These are phyloP conservation scores for Spathaspora girioi DNA, from an alignment of 805 yeast species.

Conservation along the genomic window DNA sequence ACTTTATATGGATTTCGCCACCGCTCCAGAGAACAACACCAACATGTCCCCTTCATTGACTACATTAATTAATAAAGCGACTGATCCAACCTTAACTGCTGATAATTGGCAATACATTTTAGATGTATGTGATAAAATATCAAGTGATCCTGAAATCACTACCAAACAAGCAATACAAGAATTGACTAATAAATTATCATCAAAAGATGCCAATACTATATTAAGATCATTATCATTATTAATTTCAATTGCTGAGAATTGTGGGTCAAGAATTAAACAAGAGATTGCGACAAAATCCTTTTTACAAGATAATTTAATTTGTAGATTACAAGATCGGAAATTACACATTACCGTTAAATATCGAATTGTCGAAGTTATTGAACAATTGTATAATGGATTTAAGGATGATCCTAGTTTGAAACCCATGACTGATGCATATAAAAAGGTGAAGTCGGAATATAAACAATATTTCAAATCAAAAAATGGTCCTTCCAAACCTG, in stretches of 20 bases:
- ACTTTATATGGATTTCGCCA: too few relatives aligned
- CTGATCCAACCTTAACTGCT: slow-evolving; percentile 37
- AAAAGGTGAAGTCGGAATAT: slow-evolving; percentile 40
- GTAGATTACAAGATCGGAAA: slow-evolving; percentile 47
- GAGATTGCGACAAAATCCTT: slow-evolving; percentile 39
- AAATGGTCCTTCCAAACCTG: slow-evolving; percentile 54
- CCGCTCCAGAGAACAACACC: not conserved
- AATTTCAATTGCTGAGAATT: slow-evolving; percentile 40
- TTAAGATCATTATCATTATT: slow-evolving; percentile 34
- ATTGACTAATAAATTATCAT: slow-evolving; percentile 20
- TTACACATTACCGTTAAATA: slow-evolving; percentile 68
- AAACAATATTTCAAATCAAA: slow-evolving; percentile 24
- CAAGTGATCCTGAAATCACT: slow-evolving; percentile 32
- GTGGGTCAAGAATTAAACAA: slow-evolving; percentile 43
- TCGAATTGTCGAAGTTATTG: slow-evolving; percentile 62
- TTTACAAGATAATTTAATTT: slow-evolving; percentile 28
- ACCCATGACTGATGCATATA: slow-evolving; percentile 62
- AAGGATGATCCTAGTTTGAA: slow-evolving; percentile 71
- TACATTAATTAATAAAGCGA: slow-evolving; percentile 30
- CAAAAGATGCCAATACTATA: slow-evolving; percentile 38
- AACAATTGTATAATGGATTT: slow-evolving; percentile 63
- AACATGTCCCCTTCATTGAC: not conserved
- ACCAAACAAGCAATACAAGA: slow-evolving; percentile 29
- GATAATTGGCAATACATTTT: slow-evolving; percentile 44
- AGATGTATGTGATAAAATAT: slow-evolving; percentile 39